Evolutionary conservation across 352 stramenopile species (phyloP).

Genomic region (Pelagophyceae sp.): DNA sequence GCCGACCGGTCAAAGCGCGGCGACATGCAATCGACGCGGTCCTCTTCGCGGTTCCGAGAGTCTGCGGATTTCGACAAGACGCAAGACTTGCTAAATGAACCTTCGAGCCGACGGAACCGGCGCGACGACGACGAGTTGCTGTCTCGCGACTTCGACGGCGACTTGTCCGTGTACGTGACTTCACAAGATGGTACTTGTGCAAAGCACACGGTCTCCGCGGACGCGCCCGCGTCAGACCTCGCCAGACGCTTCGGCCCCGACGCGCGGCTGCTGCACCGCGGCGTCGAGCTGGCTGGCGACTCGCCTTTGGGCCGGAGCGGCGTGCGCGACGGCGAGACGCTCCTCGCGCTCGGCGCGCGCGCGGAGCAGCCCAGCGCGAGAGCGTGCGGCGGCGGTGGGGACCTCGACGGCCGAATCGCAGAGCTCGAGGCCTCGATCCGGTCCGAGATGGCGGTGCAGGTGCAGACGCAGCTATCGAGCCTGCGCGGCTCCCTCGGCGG

Average conservation of each 20-base stretch:
- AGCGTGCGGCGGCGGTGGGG: neutral
- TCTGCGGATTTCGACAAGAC: neutral
- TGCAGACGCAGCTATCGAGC: slow-evolving; percentile 9
- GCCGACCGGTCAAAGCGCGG: neutral
- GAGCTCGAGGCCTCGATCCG: neutral
- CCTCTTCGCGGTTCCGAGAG: too few species aligned
- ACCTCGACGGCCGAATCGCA: slow-evolving; percentile 2
- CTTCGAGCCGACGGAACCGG: too few species aligned
- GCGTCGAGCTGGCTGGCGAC: neutral
- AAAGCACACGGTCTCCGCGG: neutral
- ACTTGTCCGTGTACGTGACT: neutral
- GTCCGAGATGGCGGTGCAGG: slow-evolving; percentile 9
- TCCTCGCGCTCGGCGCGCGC: neutral
- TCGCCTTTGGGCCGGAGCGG: neutral
- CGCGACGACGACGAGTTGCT: neutral
- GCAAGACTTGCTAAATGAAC: neutral
- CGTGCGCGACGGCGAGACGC: neutral
- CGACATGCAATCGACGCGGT: neutral
- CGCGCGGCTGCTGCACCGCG: neutral
- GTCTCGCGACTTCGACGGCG: neutral
- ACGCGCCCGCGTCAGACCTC: neutral
- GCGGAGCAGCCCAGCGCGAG: too few species aligned
- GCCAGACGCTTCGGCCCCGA: neutral
- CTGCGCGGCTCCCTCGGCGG: neutral
- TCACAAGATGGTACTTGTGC: neutral